Conservation (phyloP, 139 green algal genomes). For the Yamagishiella unicocca region DNA sequence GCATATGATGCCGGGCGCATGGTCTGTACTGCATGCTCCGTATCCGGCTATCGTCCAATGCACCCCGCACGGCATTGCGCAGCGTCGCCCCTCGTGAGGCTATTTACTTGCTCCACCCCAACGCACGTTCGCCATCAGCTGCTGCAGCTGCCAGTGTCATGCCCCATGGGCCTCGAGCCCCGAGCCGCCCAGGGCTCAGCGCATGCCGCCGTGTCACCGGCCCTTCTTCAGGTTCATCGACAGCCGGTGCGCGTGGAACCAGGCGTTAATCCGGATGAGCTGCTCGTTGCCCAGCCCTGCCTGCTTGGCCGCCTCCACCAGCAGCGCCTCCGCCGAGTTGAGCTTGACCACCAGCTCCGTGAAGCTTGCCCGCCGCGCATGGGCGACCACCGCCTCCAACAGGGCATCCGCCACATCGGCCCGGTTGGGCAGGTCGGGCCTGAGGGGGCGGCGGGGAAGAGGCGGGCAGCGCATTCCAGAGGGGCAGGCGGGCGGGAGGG, state of each 20-base stretch:
- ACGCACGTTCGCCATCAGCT: too few relatives aligned
- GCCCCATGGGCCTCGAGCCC: too few relatives aligned
- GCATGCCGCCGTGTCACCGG: not conserved
- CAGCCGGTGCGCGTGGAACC: conserved; percentile 28
- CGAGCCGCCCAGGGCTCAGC: too few relatives aligned
- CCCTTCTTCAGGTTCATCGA: not conserved
- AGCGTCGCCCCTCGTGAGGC: too few relatives aligned
- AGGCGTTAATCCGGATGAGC: conserved; percentile 25
- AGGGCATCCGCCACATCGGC: not conserved
- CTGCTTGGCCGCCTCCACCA: not conserved
- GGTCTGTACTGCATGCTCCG: too few relatives aligned
- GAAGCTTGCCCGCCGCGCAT: not conserved
- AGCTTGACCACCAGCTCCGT: conserved; percentile 8
- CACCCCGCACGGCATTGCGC: too few relatives aligned
- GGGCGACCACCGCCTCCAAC: not conserved
- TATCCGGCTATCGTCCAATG: too few relatives aligned
- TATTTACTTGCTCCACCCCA: too few relatives aligned
- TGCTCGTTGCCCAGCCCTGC: conserved; percentile 5
- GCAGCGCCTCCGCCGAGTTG: conserved; percentile 9
- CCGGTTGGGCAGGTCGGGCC: not conserved
- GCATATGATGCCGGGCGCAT: too few relatives aligned
- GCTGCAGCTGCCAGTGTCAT: too few relatives aligned
- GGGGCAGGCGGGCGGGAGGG: too few relatives aligned
- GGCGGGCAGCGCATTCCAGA: not conserved
- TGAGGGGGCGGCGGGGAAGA: not conserved